Conservation (phyloP, 768 basidiomycete genomes). For the Termitomyces titanicus region DNA sequence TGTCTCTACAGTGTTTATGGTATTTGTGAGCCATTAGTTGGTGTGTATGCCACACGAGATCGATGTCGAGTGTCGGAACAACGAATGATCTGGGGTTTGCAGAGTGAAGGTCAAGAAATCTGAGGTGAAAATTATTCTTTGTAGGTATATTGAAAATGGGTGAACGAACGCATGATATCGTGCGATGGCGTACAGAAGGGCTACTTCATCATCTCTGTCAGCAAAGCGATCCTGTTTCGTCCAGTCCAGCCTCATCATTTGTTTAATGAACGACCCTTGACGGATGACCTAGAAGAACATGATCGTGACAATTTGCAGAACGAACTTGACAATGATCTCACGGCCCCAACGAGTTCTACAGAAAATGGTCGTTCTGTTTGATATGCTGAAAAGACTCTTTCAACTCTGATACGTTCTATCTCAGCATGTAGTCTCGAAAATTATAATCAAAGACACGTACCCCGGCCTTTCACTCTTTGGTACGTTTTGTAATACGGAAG, state of each 20-base stretch:
- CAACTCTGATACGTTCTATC: slow-evolving; percentile 22
- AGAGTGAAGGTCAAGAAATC: slow-evolving; percentile 55
- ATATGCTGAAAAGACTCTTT: slow-evolving; percentile 48
- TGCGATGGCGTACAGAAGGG: slow-evolving; percentile 45
- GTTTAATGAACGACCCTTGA: slow-evolving; percentile 51
- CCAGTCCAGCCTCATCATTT: slow-evolving; percentile 54
- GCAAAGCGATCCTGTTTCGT: slow-evolving; percentile 39
- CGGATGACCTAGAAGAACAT: slow-evolving; percentile 41
- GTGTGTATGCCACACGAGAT: slow-evolving; percentile 75
- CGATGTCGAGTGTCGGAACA: slow-evolving; percentile 71
- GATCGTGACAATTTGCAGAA: background rate
- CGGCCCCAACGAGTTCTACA: slow-evolving; percentile 54
- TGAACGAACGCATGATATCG: slow-evolving; percentile 53
- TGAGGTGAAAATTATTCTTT: slow-evolving; percentile 2
- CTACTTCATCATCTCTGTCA: slow-evolving; percentile 29
- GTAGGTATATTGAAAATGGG: background rate
- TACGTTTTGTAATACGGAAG: background rate
- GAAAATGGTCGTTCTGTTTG: slow-evolving; percentile 49
- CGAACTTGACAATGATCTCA: slow-evolving; percentile 19
- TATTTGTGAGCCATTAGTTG: slow-evolving; percentile 53
- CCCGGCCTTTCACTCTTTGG: background rate
- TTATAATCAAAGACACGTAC: slow-evolving; percentile 8
- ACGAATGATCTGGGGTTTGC: slow-evolving; percentile 38
- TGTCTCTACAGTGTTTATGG: slow-evolving; percentile 35
- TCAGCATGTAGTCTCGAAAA: background rate